phyloP scores from a whole-genome alignment of 2,329 filamentous ascomycete genomes.

The Sporothrix mexicana region DNA sequence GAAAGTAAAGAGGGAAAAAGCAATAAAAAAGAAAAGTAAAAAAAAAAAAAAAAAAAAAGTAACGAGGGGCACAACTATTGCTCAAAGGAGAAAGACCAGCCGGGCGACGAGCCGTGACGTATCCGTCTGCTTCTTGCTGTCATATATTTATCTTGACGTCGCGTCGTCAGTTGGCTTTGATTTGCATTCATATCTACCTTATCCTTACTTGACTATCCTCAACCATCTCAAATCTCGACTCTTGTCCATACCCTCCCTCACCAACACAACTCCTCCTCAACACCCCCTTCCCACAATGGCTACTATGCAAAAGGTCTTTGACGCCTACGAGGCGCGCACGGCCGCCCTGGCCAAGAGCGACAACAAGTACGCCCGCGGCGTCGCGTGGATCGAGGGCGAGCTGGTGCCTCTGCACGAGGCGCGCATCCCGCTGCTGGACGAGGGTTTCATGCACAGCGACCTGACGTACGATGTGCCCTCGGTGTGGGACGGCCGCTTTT shows the following conservation, averaged over 20 bases:
- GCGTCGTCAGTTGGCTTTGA: background rate
- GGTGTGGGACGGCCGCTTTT: slow-evolving; percentile 59
- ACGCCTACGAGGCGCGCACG: slow-evolving; percentile 32
- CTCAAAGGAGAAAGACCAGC: slow-evolving; percentile 1
- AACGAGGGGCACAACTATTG: background rate
- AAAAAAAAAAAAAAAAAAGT: background rate
- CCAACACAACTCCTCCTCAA: background rate
- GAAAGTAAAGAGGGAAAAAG: too few species aligned
- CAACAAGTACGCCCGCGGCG: slow-evolving; percentile 51
- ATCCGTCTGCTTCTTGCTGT: background rate
- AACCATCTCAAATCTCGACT: background rate
- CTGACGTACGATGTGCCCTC: slow-evolving; percentile 59
- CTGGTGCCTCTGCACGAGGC: slow-evolving; percentile 53
- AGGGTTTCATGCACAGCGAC: slow-evolving; percentile 59
- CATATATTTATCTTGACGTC: slow-evolving; percentile 13
- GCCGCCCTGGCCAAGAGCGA: slow-evolving; percentile 43
- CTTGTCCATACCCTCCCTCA: background rate
- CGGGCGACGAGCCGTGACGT: slow-evolving; percentile 18
- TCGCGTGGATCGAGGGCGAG: slow-evolving; percentile 54
- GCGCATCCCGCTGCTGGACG: slow-evolving; percentile 56
- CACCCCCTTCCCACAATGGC: slow-evolving; percentile 23
- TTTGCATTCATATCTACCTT: background rate
- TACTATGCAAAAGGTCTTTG: slow-evolving; percentile 34
- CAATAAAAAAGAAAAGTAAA: background rate
- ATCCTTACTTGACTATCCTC: background rate